These are phyloP conservation scores for Chondrus crispus DNA, from an alignment of 23 red algal species.

Conservation along the genomic window DNA sequence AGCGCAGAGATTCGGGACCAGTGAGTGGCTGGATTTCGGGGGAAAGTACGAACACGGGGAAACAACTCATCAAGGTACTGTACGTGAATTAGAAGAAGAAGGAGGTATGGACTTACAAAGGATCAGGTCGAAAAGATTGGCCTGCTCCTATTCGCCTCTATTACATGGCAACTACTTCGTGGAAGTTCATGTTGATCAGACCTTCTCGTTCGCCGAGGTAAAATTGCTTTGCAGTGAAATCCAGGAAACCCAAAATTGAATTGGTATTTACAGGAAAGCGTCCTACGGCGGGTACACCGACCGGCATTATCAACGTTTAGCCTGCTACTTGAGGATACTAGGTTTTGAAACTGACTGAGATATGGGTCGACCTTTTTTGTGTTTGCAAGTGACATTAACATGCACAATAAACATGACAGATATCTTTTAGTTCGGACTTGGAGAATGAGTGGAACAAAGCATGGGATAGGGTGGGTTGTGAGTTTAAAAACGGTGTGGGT, in stretches of 20 bases:
- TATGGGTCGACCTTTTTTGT: not conserved
- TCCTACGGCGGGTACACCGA: not conserved
- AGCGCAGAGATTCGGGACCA: not conserved
- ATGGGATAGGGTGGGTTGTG: no score
- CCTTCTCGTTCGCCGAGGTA: not conserved
- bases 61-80: not conserved
- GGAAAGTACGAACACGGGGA: not conserved
- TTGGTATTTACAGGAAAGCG: not conserved
- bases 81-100: conserved; percentile 21
- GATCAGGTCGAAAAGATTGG: not conserved
- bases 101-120: not conserved
- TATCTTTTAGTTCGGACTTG: no score
- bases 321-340: not conserved
- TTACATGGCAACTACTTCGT: not conserved
- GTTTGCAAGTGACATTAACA: not conserved
- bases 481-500: no score
- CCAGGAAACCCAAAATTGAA: not conserved
- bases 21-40: not conserved
- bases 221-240: not conserved
- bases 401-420: no score
- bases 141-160: not conserved
- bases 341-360: not conserved
- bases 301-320: not conserved
- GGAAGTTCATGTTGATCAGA: conserved; percentile 5
- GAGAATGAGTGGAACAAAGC: no score